phyloP scores from a whole-genome alignment of 306 rosid genomes.

The Acacia acuminata region DNA sequence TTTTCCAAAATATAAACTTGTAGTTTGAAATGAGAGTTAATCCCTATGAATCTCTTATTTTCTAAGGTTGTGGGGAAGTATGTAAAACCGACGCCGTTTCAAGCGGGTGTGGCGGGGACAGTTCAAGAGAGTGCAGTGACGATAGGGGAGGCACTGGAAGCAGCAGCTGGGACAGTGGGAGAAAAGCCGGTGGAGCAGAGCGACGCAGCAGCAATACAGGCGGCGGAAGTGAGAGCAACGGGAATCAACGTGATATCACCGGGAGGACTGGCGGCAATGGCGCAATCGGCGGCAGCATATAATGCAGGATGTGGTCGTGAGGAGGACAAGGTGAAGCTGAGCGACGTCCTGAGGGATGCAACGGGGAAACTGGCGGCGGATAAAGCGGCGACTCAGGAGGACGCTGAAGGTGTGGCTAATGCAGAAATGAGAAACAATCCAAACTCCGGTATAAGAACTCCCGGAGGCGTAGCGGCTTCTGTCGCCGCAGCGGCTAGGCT shows the following conservation, averaged over 20 bases:
- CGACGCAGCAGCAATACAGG: constrained; percentile 77
- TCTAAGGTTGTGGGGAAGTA: constrained; percentile 61
- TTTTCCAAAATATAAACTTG: neutral
- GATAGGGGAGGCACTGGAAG: constrained; percentile 80
- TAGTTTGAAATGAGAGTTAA: neutral
- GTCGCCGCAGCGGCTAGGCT: constrained; percentile 69
- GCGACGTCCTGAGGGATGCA: constrained; percentile 40
- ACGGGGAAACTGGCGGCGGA: constrained; percentile 58
- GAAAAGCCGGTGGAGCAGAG: constrained; percentile 63
- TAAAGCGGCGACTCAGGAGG: constrained; percentile 53
- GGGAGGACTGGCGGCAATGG: constrained; percentile 67
- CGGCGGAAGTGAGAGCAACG: constrained; percentile 71
- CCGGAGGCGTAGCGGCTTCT: constrained; percentile 75
- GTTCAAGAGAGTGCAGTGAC: constrained; percentile 41
- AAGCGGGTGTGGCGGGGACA: neutral
- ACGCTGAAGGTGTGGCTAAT: constrained; percentile 63
- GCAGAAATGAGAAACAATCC: constrained; percentile 79
- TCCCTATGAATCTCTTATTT: neutral
- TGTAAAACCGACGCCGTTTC: constrained; percentile 41
- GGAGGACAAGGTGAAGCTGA: constrained; percentile 29
- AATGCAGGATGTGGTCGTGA: constrained; percentile 37
- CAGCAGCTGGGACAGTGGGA: constrained; percentile 55
- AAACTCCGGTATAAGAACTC: constrained; percentile 26
- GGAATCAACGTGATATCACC: constrained; percentile 58
- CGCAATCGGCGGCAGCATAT: constrained; percentile 69